Percentiles rank a stretch among this genome's conserved stretches.
Conservation (phyloP, 768 basidiomycete genomes). For the Steccherinum ochraceum region DNA sequence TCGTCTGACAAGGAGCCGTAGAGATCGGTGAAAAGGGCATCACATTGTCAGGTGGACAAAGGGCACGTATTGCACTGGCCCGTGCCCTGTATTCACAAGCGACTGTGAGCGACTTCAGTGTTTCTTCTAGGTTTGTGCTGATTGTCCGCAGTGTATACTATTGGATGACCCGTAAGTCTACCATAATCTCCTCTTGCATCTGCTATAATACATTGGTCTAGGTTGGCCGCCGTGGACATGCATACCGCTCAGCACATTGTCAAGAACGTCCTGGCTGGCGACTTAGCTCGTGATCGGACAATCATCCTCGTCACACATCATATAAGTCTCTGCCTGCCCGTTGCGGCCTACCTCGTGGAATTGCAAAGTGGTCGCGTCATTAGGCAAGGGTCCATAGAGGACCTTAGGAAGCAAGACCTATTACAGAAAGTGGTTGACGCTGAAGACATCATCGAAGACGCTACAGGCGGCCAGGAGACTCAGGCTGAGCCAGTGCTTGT, state of each 20-base stretch:
- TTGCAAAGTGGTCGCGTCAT: conserved; percentile 42
- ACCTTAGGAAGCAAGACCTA: conserved; percentile 36
- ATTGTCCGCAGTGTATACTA: conserved; percentile 39
- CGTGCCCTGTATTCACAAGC: conserved; percentile 74
- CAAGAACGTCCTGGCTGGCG: conserved; percentile 53
- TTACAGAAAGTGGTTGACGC: conserved; percentile 39
- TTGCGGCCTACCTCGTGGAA: conserved; percentile 63
- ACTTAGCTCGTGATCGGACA: conserved; percentile 57
- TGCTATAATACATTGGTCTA: conserved; percentile 16
- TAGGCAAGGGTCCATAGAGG: conserved; percentile 44
- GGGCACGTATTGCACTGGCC: conserved; percentile 71
- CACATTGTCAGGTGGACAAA: conserved; percentile 67
- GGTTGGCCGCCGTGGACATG: conserved; percentile 69
- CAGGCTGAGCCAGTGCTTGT: conserved; percentile 28
- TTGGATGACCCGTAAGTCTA: conserved; percentile 64
- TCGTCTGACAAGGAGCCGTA: conserved; percentile 15
- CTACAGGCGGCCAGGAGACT: conserved; percentile 7
- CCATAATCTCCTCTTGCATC: conserved; percentile 1
- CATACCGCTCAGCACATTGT: conserved; percentile 72
- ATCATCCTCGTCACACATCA: conserved; percentile 84
- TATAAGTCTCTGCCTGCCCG: conserved; percentile 62
- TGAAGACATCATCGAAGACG: conserved; percentile 17
- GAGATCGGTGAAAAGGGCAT: conserved; percentile 83
- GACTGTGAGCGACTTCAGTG: conserved; percentile 28
- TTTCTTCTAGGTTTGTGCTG: conserved; percentile 3